Conservation (phyloP, 306 rosid species). For the Vicia sativa region DNA sequence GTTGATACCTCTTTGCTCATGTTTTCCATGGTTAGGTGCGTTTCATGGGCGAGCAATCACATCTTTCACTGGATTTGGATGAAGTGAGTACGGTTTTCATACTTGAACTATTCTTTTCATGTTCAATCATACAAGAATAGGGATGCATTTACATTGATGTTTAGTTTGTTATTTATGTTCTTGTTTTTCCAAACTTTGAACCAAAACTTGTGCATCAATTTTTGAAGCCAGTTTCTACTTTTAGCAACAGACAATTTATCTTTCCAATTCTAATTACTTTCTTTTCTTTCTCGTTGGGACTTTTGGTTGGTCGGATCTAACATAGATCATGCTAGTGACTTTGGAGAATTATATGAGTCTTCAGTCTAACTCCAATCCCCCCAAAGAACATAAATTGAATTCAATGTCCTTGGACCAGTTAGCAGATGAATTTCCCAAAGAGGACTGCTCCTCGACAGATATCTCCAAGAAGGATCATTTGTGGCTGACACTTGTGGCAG, state of each 20-base stretch:
- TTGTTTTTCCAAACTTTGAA: slow-evolving; percentile 24
- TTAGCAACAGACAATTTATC: slow-evolving; percentile 10
- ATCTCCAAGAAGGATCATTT: slow-evolving; percentile 51
- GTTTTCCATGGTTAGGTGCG: slow-evolving; percentile 57
- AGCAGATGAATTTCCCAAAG: slow-evolving; percentile 50
- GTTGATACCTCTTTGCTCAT: slow-evolving; percentile 26
- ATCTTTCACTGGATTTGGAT: slow-evolving; percentile 85
- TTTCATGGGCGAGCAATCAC: slow-evolving; percentile 97
- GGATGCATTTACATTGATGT: slow-evolving; percentile 7
- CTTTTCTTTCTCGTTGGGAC: slow-evolving; percentile 35
- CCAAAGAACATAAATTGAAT: slow-evolving; percentile 47
- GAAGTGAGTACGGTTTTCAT: slow-evolving; percentile 59
- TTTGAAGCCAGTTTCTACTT: slow-evolving; percentile 23
- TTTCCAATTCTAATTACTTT: slow-evolving; percentile 30
- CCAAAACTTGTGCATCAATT: slow-evolving; percentile 27
- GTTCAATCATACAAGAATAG: slow-evolving; percentile 24
- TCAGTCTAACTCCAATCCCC: slow-evolving; percentile 42
- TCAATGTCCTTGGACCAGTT: slow-evolving; percentile 51
- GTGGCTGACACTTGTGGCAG: slow-evolving; percentile 38
- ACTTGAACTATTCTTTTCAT: slow-evolving; percentile 21
- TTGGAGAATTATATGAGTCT: slow-evolving; percentile 73
- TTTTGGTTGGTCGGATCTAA: slow-evolving; percentile 27
- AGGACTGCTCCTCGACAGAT: slow-evolving; percentile 46
- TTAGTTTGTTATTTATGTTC: slow-evolving; percentile 23
- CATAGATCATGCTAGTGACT: slow-evolving; percentile 79